Base-by-base conservation (phyloP, 75 land plant species). In the Isoetes taiwanensis region DNA sequence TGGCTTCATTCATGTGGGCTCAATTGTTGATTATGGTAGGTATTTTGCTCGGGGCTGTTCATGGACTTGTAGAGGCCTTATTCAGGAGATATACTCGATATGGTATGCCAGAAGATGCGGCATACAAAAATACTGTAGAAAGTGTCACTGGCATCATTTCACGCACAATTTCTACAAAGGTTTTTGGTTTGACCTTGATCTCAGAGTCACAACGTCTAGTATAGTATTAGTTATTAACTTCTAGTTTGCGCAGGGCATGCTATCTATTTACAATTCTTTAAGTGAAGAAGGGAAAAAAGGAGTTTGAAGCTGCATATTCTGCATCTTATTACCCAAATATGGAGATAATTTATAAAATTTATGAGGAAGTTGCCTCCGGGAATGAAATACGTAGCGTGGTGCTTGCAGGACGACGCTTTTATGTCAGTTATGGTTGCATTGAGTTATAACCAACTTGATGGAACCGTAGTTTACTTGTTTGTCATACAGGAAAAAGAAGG, bases 371-470 rank as follows among this genome's bases (percentile, higher is more conserved):
- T n/a, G 87, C 97, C 42, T 75, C 73, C 67, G 85, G 97, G 2
- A 91, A 83, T 69, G 97, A 91, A 61, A 86, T 91, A 32, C 73
- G 97, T 25, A 91, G 97, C 77, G 97, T 91, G 34, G 97, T 91
- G 30, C 53, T 91, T 71, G 97, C 97, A 64, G 97, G 97, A 10
- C 94, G 85, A 8, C 80, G 97, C 27, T 91, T 86, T 43, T 78
- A 71, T 62, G 94, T 91, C 66, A 61, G 91, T 50, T 37, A 19
- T 40, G 21, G 14, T 28, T 38, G 3, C 24, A 55, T 40, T 32
- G 57, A 55, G 17, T 11, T 26, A 54, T 32, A n/a, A 28, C 14
- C 30, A 21, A 3, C 25, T 2, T n/a, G 0, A 57, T 28, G n/a
- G 24, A 23, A 17, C 20, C 41, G 27, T 14, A 24, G 25, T 25